These are phyloP conservation scores for Patellifolia procumbens DNA, from an alignment of 179 eudicot species.

Conservation along the genomic window DNA sequence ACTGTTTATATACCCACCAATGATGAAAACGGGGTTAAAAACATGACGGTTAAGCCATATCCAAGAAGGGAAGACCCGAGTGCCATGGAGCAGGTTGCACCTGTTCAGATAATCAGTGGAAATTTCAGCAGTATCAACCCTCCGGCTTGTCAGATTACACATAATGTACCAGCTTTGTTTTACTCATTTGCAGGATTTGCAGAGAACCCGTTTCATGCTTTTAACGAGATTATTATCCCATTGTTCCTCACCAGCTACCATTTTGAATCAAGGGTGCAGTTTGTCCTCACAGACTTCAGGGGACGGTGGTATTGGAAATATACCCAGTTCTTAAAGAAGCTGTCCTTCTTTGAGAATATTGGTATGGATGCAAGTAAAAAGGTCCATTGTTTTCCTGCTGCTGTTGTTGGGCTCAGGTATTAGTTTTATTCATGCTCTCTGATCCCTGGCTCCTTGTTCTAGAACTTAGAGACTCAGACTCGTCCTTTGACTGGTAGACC, in stretches of 20 bases:
- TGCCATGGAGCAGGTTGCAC: constrained; percentile 37
- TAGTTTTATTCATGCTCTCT: neutral
- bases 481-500: no score
- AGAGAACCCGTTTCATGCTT: constrained; percentile 46
- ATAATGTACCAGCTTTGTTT: constrained; percentile 36
- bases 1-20: constrained; percentile 34
- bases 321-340: constrained; percentile 23
- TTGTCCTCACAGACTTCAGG: constrained; percentile 40
- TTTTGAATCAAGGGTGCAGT: constrained; percentile 34
- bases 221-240: constrained; percentile 42
- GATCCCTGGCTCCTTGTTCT: neutral
- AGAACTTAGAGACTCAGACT: neutral
- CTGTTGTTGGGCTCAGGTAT: constrained; percentile 45
- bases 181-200: constrained; percentile 43
- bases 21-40: constrained; percentile 15
- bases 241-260: constrained; percentile 37
- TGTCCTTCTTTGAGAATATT: constrained; percentile 32
- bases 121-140: constrained; percentile 17
- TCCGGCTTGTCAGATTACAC: constrained; percentile 35
- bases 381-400: constrained; percentile 45
- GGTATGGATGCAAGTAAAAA: constrained; percentile 20
- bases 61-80: constrained; percentile 42
- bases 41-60: constrained; percentile 35
- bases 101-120: constrained; percentile 32
- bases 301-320: constrained; percentile 32